Base-by-base conservation (phyloP, 2,329 filamentous ascomycete species). In the Arachnopeziza araneosa region DNA sequence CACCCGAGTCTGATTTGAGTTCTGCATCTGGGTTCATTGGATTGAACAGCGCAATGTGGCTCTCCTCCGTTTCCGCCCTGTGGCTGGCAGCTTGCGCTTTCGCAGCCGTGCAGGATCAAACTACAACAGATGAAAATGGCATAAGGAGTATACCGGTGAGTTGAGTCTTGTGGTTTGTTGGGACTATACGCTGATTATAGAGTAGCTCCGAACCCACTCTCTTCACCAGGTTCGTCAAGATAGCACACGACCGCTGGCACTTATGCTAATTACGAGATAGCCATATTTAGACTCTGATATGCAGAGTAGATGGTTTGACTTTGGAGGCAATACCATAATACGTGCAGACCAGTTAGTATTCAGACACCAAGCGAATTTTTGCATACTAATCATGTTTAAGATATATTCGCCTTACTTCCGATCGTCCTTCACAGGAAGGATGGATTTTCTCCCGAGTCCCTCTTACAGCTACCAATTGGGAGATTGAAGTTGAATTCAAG, bases 291-390 rank as follows among this genome's bases (percentile, higher is more conserved):
- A 99, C 78, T 95, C 92, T 63, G 95, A 98, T 76, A 93, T 98
- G 88, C 90, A 96, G 79, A 96, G 91, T 79, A 88, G 95, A 74
- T 99, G 95, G 93, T 99, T 93, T 78, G 95, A 99, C 79, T 99
- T 96, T 83, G 95, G 95, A 73, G 95, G 93, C 73, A 92, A 96
- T 78, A 91, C 93, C 50, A 88, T 99, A 70, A 83, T 97, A 70
- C 80, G 85, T 69, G 86, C 85, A 66, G 85, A 88, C 73, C 82
- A 82, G 85, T 88, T 84, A 65, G 82, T 76, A n/a, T 26, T 50
- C 14, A 3, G 44, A 21, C 51, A n/a, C 24, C 21, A 2, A 4
- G 12, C 9, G 9, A 23, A 21, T 19, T 6, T 55, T 22, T 21
- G 17, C 10, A 44, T 21, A 49, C 30, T 55, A 5, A 55, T 44